Evolutionary conservation across 1,284 basidiomycete species (phyloP), one percentile per base, ranked within the genome.

Genomic region (Ustilago shanxiensis): DNA sequence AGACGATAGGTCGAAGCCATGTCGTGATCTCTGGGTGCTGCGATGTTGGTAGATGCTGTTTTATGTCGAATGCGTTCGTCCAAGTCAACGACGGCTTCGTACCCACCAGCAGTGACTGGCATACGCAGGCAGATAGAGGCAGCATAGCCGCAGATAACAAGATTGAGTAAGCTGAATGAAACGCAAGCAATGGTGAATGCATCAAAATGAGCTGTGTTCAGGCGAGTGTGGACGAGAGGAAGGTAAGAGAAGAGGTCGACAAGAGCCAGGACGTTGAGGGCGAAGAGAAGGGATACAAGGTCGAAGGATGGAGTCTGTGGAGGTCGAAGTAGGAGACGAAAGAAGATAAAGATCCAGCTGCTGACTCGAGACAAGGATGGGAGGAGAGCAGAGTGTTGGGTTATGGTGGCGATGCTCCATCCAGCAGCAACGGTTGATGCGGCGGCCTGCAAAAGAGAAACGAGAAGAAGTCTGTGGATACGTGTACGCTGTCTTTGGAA

Each of bases 41-140:
- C 3, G 33, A 44, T 18, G 24, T 22, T 44, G n/a, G 59, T 35
- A n/a, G 53, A 18, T 16, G 62, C 78, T 8, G 47, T 53, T 11
- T 64, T 37, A 10, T 72, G 37, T 1, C 77, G 57, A 5, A 73
- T 20, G 1, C 64, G 63, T 54, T 82, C 79, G 13, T 65, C 52
- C 2, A 63, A 20, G 13, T 62, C 59, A 22, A 82, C 80, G 3
- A 62, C 51, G 10, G 79, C 73, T 26, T 79, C 71, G 26, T 65
- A 77, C 3, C 80, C 80, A 10, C 80, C 80, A 2, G 77, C 44
- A 7, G 71, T 57, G 37, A 79, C 64, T 5, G 80, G 80, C 72
- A 79, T 79, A 16, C 41, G 35, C 2, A 81, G 60, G 22, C 72
- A 60, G n/a, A 78, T 37, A 24, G 45, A 26, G 4, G 77, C 49